Base-by-base conservation (phyloP, 1,284 basidiomycete genomes). In the Marasmius fiardii region DNA sequence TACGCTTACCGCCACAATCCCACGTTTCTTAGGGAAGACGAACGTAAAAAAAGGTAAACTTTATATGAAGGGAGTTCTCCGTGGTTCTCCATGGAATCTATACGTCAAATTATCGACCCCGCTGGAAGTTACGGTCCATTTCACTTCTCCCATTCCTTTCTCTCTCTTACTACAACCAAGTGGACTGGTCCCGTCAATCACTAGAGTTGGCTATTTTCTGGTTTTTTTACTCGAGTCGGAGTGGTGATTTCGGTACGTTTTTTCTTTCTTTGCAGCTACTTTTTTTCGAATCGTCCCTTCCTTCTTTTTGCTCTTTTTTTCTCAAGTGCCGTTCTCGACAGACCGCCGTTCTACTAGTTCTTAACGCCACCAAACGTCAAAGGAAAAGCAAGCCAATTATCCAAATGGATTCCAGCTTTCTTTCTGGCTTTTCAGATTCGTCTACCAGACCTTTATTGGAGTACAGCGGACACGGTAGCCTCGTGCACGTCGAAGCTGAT, bases 341-440 rank as follows among this genome's bases (percentile, higher is more conserved):
- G 21, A 44, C 12, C 21, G 11, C 18, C 47, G 44, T 37, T 41
- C 53, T 54, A 24, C 51, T 43, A 39, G n/a, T 45, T 33, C 16
- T 41, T 18, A 4, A 39, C 52, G 44, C 39, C 51, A n/a, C n/a
- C n/a, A n/a, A n/a, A n/a, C n/a, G n/a, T n/a, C n/a, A n/a, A n/a
- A n/a, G n/a, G n/a, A n/a, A n/a, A n/a, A n/a, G n/a, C n/a, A n/a
- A n/a, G n/a, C n/a, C 28, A 11, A 8, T 43, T 35, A 12, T 33
- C 24, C n/a, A n/a, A 16, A 59, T 59, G 58, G 57, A 55, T 26
- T 55, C 54, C 28, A 58, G 50, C 41, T 58, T 60, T 37, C 48
- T 53, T 43, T 57, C 58, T 12, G 41, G 23, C 39, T 44, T 50
- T 14, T 52, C 56, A 43, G 48, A 23, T 20, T 41, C 49, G 8